phyloP scores from a whole-genome alignment of 805 yeast genomes.

The Hagleromyces aurorensis region DNA sequence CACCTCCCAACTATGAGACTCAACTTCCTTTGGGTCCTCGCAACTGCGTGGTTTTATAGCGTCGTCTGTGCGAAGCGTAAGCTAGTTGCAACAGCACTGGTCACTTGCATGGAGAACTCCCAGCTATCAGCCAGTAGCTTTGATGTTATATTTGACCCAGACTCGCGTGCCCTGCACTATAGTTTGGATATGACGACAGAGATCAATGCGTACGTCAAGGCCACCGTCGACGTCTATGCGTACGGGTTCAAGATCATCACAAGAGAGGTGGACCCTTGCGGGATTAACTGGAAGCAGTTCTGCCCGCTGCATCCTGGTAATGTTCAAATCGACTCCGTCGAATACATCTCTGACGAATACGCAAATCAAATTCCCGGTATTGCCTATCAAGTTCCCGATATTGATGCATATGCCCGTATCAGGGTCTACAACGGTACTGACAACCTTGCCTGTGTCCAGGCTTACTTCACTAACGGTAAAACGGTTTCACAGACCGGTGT shows the following conservation, averaged over 20 bases:
- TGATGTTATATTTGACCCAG: conserved; percentile 70
- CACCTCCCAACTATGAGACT: conserved; percentile 7
- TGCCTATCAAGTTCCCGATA: conserved; percentile 79
- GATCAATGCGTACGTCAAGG: conserved; percentile 56
- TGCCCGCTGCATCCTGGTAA: conserved; percentile 84
- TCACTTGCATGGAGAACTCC: conserved; percentile 76
- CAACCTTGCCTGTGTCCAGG: conserved; percentile 64
- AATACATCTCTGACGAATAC: conserved; percentile 45
- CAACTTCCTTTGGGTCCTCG: conserved; percentile 5
- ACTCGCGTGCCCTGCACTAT: conserved; percentile 56
- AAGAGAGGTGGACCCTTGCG: conserved; percentile 54
- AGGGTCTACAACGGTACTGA: conserved; percentile 38
- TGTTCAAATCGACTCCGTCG: conserved; percentile 65
- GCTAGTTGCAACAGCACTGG: conserved; percentile 64
- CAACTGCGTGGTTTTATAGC: conserved; percentile 6
- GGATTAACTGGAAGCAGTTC: conserved; percentile 66
- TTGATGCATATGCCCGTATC: conserved; percentile 70
- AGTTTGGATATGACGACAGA: conserved; percentile 63
- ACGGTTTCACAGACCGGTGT: conserved; percentile 75
- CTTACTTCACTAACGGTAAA: conserved; percentile 66
- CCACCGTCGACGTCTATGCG: conserved; percentile 69
- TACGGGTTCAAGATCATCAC: conserved; percentile 72
- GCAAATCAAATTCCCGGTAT: conserved; percentile 66
- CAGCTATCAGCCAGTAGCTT: conserved; percentile 66
- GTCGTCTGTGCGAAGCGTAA: conserved; percentile 27